These are phyloP conservation scores for Argentina anserina DNA, from an alignment of 306 rosid species.

Conservation along the genomic window DNA sequence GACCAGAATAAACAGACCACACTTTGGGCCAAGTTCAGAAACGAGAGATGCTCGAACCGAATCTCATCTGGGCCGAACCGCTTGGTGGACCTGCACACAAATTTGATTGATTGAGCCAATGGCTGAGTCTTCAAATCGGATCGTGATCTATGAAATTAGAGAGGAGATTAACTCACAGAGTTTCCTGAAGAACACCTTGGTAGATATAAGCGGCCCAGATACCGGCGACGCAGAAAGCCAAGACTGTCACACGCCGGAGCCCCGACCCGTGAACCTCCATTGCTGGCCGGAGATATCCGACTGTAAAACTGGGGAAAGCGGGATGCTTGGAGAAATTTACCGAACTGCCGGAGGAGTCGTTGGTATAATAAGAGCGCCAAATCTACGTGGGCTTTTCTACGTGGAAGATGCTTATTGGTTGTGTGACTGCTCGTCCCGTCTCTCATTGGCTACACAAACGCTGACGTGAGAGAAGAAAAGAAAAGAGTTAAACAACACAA, in stretches of 20 bases:
- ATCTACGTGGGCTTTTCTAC: slow-evolving; percentile 43
- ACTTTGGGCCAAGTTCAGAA: slow-evolving; percentile 84
- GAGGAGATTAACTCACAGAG: slow-evolving; percentile 47
- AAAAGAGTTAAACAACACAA: not conserved
- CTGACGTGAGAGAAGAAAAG: slow-evolving; percentile 9
- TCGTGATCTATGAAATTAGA: not conserved
- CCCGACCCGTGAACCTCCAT: slow-evolving; percentile 90
- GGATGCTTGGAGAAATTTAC: not conserved
- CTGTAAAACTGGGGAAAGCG: too few species aligned
- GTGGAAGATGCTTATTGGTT: slow-evolving; percentile 54
- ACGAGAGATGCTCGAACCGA: slow-evolving; percentile 88
- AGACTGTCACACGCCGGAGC: slow-evolving; percentile 61
- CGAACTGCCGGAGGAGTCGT: slow-evolving; percentile 9
- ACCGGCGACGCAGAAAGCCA: slow-evolving; percentile 83
- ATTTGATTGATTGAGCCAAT: not conserved
- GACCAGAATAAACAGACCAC: slow-evolving; percentile 97
- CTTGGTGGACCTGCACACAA: slow-evolving; percentile 71
- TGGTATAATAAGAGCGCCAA: slow-evolving; percentile 22
- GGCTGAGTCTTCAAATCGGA: not conserved
- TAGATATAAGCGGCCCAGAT: slow-evolving; percentile 95
- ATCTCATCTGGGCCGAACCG: slow-evolving; percentile 70
- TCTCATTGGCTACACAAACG: slow-evolving; percentile 67
- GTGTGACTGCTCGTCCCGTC: slow-evolving; percentile 12
- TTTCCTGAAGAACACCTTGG: slow-evolving; percentile 96
- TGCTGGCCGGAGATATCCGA: slow-evolving; percentile 28